Evolutionary conservation across 169 alveolate species (phyloP).

Genomic region (Cryptosporidium baileyi): DNA sequence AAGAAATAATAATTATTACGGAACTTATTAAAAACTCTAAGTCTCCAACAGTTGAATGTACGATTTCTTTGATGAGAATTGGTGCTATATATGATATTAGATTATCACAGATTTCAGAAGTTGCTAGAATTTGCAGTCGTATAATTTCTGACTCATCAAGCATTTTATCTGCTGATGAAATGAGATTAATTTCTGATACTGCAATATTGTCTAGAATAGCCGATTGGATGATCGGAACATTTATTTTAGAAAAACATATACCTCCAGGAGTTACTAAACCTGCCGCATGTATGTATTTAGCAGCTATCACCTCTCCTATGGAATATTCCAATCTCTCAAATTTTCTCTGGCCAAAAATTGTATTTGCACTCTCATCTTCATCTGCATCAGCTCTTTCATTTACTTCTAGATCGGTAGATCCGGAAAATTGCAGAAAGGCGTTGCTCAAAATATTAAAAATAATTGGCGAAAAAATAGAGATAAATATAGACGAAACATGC

Average conservation of each 20-base stretch:
- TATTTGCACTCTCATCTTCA: conserved; percentile 50
- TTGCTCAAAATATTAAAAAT: conserved; percentile 11
- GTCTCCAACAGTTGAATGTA: conserved; percentile 55
- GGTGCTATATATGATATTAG: conserved; percentile 54
- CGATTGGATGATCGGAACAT: conserved; percentile 66
- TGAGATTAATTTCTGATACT: conserved; percentile 55
- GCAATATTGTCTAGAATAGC: conserved; percentile 52
- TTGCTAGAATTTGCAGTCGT: conserved; percentile 41
- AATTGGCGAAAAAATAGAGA: conserved; percentile 43
- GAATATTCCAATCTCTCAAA: conserved; percentile 36
- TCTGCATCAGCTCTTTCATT: conserved; percentile 60
- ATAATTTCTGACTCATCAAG: conserved; percentile 21
- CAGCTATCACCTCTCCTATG: conserved; percentile 64
- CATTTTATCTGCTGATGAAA: conserved; percentile 47
- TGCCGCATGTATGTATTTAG: conserved; percentile 57
- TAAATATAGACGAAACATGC: conserved; percentile 67
- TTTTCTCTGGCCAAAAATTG: conserved; percentile 59
- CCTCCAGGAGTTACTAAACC: conserved; percentile 70
- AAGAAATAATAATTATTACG: conserved; percentile 17
- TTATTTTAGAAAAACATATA: conserved; percentile 53
- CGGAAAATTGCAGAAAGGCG: conserved; percentile 64
- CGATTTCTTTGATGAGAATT: conserved; percentile 49
- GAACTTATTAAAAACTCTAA: conserved; percentile 18
- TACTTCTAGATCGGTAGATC: conserved; percentile 54
- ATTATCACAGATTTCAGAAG: conserved; percentile 43